Percentiles rank a stretch among this genome's conserved stretches.
These are phyloP conservation scores for Septoria petroselini DNA, from an alignment of 2,329 filamentous ascomycete genomes.

Conservation along the genomic window DNA sequence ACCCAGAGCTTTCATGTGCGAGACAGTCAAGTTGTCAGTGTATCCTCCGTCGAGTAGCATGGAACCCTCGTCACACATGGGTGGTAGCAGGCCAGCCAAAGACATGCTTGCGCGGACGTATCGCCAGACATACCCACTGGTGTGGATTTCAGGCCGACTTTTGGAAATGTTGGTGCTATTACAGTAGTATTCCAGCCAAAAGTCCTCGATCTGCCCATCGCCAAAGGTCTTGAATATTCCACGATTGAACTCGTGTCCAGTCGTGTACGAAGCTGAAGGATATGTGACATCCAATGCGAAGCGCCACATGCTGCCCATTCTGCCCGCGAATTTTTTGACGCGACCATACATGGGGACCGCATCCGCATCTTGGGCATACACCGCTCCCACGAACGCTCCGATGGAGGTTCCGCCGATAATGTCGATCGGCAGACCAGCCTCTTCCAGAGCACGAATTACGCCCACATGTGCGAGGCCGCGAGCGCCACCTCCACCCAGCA, in stretches of 20 bases:
- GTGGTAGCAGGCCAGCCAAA: slow-evolving; percentile 84
- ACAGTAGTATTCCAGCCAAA: slow-evolving; percentile 98
- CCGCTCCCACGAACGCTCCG: slow-evolving; percentile 86
- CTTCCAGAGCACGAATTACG: slow-evolving; percentile 90
- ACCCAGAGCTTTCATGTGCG: slow-evolving; percentile 92
- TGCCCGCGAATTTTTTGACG: slow-evolving; percentile 93
- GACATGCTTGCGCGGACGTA: slow-evolving; percentile 98
- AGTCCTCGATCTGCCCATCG: slow-evolving; percentile 95
- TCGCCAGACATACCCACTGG: slow-evolving; percentile 93
- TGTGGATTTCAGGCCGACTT: slow-evolving; percentile 86
- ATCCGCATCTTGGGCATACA: slow-evolving; percentile 95
- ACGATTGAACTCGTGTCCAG: slow-evolving; percentile 96
- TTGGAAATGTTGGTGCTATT: slow-evolving; percentile 99
- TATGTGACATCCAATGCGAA: slow-evolving; percentile 95
- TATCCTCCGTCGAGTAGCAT: slow-evolving; percentile 97
- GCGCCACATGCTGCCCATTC: slow-evolving; percentile 99
- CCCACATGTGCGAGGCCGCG: slow-evolving; percentile 89
- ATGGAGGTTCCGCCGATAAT: slow-evolving; percentile 95
- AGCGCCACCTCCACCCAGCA: slow-evolving; percentile 89
- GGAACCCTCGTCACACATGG: slow-evolving; percentile 91
- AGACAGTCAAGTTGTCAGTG: slow-evolving; percentile 93
- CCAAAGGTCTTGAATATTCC: slow-evolving; percentile 99
- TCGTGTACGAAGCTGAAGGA: slow-evolving; percentile 94
- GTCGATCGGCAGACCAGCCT: slow-evolving; percentile 93
- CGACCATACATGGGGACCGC: slow-evolving; percentile 95